Evolutionary conservation across 257 asterid genomes (phyloP), one percentile per base, ranked within the genome.

Genomic region (Solanum pinnatisectum): DNA sequence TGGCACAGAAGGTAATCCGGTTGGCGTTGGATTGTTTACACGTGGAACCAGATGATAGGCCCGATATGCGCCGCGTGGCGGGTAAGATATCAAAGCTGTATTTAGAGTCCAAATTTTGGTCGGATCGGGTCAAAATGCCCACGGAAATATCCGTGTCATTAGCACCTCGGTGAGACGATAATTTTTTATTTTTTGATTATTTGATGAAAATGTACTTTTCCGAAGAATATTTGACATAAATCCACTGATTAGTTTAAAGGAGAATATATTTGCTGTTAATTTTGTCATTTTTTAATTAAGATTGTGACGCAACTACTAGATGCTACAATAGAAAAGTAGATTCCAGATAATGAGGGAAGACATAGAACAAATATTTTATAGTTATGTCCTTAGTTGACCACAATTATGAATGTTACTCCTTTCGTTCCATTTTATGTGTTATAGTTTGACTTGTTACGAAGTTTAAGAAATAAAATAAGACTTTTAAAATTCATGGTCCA

Each of bases 71-170:
- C 82, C 93, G 91, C 88, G 96, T 97, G 76, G 94, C 94, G 11
- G 90, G 89, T 59, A 88, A 91, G 86, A 90, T 96, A 88, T 97
- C 99, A 5, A 94, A 94, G 82, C 87, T 96, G 92, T 95, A 91
- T 89, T 91, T 96, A 91, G 99, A 96, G 78, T 97, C 99, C 8
- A 92, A 95, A 90, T 73, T 83, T 56, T 97, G 99, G 99, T 91
- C 94, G 39, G 95, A 93, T n/a, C 86, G 86, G 60, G 87, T 90
- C n/a, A 87, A 63, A 14, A 86, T 88, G 60, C 94, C 93, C 35
- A 32, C 91, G 0, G 92, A 87, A 42, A 78, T 92, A 68, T 60
- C 93, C 27, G 90, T 88, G 56, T 92, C 94, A 18, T 92, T 92
- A 52, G 92, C 88, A 22, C 91, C 93, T 74, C 89, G 94, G 4